Percentiles rank a stretch among this genome's conserved stretches.
Evolutionary conservation across 495 filamentous ascomycete genomes (phyloP).

Genomic region (Talaromyces wortmannii): DNA sequence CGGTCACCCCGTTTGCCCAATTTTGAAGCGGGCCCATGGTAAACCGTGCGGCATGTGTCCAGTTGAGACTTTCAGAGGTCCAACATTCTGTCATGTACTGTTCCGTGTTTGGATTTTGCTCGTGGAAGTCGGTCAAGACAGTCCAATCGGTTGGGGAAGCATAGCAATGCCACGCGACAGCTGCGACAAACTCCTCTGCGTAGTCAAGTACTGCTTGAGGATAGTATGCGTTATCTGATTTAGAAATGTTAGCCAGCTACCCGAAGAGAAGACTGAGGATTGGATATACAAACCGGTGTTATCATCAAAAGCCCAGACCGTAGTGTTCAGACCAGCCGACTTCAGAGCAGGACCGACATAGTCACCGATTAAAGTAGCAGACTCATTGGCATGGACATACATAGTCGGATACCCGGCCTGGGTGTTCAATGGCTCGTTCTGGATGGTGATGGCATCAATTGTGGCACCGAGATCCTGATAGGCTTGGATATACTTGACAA

Average conservation of each 20-base stretch:
- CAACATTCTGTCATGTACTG: constrained; percentile 59
- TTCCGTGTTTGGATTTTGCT: constrained; percentile 30
- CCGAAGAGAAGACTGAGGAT: background rate
- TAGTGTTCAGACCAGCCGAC: constrained; percentile 30
- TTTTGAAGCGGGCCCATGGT: constrained; percentile 51
- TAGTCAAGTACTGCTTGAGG: constrained; percentile 39
- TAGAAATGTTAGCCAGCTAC: background rate
- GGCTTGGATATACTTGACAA: constrained; percentile 49
- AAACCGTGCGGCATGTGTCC: constrained; percentile 45
- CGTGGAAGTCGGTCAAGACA: constrained; percentile 41
- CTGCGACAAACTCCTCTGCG: constrained; percentile 34
- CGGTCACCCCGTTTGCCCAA: constrained; percentile 44
- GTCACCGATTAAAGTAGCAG: constrained; percentile 37
- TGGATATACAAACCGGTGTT: constrained; percentile 38
- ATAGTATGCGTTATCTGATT: constrained; percentile 29
- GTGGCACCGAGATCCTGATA: constrained; percentile 31
- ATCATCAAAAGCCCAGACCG: constrained; percentile 51
- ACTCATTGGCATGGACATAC: constrained; percentile 45
- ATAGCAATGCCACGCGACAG: constrained; percentile 54
- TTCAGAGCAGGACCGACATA: constrained; percentile 40
- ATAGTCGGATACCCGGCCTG: constrained; percentile 46
- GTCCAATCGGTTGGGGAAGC: constrained; percentile 38
- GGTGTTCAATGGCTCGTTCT: constrained; percentile 52
- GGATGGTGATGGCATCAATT: constrained; percentile 48
- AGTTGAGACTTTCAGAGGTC: constrained; percentile 34